Base-by-base conservation (phyloP, 2,329 filamentous ascomycete species). In the Chaetomium olivaceum region DNA sequence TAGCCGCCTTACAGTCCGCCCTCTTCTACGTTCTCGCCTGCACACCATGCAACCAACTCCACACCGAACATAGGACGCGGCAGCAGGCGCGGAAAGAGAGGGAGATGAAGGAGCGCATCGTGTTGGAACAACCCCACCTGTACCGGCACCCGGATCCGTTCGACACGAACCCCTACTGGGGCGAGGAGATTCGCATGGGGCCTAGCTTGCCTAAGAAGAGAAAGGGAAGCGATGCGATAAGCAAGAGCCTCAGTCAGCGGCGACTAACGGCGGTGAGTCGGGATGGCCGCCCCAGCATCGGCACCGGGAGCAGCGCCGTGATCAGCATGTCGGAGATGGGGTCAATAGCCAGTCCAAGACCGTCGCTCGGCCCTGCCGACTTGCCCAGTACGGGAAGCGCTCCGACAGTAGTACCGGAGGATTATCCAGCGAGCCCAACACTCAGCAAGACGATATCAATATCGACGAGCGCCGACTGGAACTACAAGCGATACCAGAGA, bases 121-220 rank as follows among this genome's bases (percentile, higher is more conserved):
- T 90, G 71, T 84, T 84, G 62, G 87, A 92, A 69, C 87, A 93
- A 75, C 91, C 91, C 0, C 87, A 86, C 50, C 77, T 87, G 12
- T 95, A 96, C 76, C 84, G 87, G 59, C 93, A 97, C 73, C 93
- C 90, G 1, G 87, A 88, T 54, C 91, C 92, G 0, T 95, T 92
- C 72, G 89, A 89, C 73, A 96, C 92, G 31, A 97, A 97, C 73
- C 89, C 90, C 14, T 92, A 91, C 78, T 97, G 93, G 93, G 82
- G 85, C 36, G 91, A 95, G 74, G 93, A 97, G 77, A 96, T 97
- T 70, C 83, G 82, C 68, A 84, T 93, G 78, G 93, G 93, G 0
- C 93, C 93, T 2, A 87, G 86, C 3, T 84, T 91, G 43, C 89
- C 88, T 36, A 89, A 89, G 73, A 84, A 89, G 76, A 78, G 84